Conservation (phyloP, 1,284 basidiomycete genomes). For the Leccinum fuscescens region DNA sequence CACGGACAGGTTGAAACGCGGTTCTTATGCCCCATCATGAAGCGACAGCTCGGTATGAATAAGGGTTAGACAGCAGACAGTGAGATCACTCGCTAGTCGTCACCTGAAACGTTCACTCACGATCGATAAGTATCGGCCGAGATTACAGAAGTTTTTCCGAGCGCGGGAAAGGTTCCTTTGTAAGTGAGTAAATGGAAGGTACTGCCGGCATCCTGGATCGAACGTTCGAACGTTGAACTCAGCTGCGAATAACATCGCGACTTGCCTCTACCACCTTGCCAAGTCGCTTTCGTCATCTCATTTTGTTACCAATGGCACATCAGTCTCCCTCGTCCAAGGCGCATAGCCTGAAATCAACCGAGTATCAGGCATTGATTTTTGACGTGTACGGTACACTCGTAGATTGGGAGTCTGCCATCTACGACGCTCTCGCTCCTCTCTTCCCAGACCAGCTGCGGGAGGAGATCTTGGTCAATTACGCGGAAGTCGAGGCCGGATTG, state of each 20-base stretch:
- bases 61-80: not conserved
- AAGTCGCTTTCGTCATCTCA: not conserved
- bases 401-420: slow-evolving; percentile 72
- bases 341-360: slow-evolving; percentile 12
- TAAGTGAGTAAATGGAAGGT: not conserved
- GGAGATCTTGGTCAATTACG: slow-evolving; percentile 53
- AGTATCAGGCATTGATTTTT: slow-evolving; percentile 45
- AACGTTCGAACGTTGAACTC: not conserved
- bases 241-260: slow-evolving; percentile 6
- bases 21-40: not conserved
- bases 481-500: slow-evolving; percentile 53
- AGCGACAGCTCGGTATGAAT: not conserved
- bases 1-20: not conserved
- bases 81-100: not conserved
- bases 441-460: slow-evolving; percentile 46
- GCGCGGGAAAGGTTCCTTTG: not conserved
- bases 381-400: slow-evolving; percentile 73
- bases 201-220: not conserved
- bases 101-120: not conserved
- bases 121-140: not conserved
- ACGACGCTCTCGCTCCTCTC: slow-evolving; percentile 50
- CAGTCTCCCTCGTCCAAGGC: slow-evolving; percentile 5
- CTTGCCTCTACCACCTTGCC: not conserved
- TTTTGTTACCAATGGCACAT: slow-evolving; percentile 19
- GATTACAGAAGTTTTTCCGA: not conserved